Evolutionary conservation across 2,329 filamentous ascomycete species (phyloP).

Genomic region (Diatrype stigma): DNA sequence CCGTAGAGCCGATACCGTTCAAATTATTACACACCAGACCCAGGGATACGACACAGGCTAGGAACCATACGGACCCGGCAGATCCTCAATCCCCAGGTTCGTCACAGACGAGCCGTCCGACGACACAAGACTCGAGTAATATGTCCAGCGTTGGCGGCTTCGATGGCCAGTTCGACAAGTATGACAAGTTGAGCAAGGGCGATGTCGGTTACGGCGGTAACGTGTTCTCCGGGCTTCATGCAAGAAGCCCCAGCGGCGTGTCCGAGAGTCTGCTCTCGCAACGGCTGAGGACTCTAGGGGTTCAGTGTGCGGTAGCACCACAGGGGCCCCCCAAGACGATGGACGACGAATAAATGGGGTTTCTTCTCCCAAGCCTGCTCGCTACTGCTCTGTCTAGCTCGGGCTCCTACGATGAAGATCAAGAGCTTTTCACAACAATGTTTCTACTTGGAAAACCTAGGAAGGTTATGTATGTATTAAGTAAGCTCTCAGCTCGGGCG

Average conservation of each 20-base stretch:
- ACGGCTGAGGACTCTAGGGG: conserved; percentile 60
- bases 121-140: conserved; percentile 30
- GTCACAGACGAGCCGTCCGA: conserved; percentile 23
- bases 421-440: no score
- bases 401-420: no score
- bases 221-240: conserved; percentile 36
- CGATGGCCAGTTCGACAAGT: conserved; percentile 33
- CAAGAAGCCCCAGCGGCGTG: conserved; percentile 36
- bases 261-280: conserved; percentile 68
- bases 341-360: not conserved
- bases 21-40: conserved; percentile 28
- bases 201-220: conserved; percentile 61
- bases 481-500: no score
- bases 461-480: no score
- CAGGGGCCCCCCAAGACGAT: not conserved
- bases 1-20: conserved; percentile 51
- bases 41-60: conserved; percentile 27
- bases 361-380: no score
- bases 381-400: no score
- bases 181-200: conserved; percentile 66
- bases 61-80: conserved; percentile 18
- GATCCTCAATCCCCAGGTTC: conserved; percentile 19
- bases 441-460: no score
- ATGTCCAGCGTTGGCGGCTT: conserved; percentile 16
- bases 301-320: conserved; percentile 23